Percentiles rank a stretch among this genome's conserved stretches.
These are phyloP conservation scores for Annona squamosa DNA, from an alignment of 164 flowering plant species.

Conservation along the genomic window DNA sequence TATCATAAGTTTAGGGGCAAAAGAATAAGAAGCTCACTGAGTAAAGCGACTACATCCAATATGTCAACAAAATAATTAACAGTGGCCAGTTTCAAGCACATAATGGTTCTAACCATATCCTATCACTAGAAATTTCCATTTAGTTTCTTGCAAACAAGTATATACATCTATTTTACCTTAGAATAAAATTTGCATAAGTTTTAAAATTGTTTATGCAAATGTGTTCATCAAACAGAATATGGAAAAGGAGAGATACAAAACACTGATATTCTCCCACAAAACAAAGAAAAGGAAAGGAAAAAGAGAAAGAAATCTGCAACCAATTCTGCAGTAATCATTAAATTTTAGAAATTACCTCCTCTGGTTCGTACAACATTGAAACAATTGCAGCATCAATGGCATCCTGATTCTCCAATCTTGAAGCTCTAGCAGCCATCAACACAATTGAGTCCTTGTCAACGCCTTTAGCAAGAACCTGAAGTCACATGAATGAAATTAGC, in stretches of 20 bases:
- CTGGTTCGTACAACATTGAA: constrained; percentile 47
- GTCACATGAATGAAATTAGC: constrained; percentile 3
- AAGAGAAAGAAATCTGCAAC: background rate
- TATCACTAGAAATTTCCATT: background rate
- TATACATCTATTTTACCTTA: background rate
- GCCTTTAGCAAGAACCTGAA: constrained; percentile 45
- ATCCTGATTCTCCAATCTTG: constrained; percentile 62
- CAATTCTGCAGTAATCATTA: background rate
- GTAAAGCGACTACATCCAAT: background rate
- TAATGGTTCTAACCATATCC: background rate
- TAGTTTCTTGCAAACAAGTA: background rate
- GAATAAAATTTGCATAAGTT: too few species aligned
- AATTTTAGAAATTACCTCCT: constrained; percentile 36
- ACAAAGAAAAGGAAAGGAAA: background rate
- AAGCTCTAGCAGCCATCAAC: constrained; percentile 64
- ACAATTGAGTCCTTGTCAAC: constrained; percentile 49
- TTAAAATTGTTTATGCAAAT: background rate
- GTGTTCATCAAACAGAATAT: background rate
- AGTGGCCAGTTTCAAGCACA: background rate
- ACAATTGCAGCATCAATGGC: constrained; percentile 64
- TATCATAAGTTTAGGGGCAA: background rate
- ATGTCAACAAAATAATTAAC: background rate
- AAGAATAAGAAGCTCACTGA: background rate
- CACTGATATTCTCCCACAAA: background rate
- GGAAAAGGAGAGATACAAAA: background rate